Base-by-base conservation (phyloP, 2,329 filamentous ascomycete genomes). In the Curvularia lunata region DNA sequence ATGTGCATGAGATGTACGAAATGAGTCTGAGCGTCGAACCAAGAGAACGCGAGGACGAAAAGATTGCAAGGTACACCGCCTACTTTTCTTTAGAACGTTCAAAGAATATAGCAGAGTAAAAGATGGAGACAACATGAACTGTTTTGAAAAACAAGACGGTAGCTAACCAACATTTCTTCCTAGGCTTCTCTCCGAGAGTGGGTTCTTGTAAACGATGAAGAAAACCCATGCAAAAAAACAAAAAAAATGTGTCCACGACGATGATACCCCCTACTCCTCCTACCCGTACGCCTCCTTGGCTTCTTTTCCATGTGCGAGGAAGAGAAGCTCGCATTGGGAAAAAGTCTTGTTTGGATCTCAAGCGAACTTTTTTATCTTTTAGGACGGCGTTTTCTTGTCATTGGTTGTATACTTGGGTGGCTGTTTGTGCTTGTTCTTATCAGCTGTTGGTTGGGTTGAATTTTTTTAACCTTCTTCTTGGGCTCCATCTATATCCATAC, bases 1-100 rank as follows among this genome's bases (percentile, higher is more conserved):
- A 98, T 76, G 95, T 99, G 63, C 93, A 98, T 77, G 94, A 98
- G 82, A 98, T 98, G 95, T 99, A 98, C 82, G 93, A 98, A 78
- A 93, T 93, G 84, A 97, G 92, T 80, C 82, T 99, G 80, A 85
- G 89, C 72, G 88, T 99, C 59, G 95, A 99, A 77, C 95, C 95
- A 62, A 86, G 95, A 71, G 95, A 99, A 82, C 86, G 95, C 71
- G 95, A 99, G 81, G 95, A 99, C 75, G 95, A 99, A 81, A 98
- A 98, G 85, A 98, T 99, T 83, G 94, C 97, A 75, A 96, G 95
- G 93, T 96, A 88, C 59, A 66, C 61, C 40, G 51, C 55, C 45
- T 62, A 52, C 53, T 60, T 49, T 53, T 58, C 51, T n/a, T 54
- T 57, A 42, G 54, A 57, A 34, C 54, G 49, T 53, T 48, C 37